Evolutionary conservation across 164 flowering plant species (phyloP).

Genomic region (Protea cynaroides): DNA sequence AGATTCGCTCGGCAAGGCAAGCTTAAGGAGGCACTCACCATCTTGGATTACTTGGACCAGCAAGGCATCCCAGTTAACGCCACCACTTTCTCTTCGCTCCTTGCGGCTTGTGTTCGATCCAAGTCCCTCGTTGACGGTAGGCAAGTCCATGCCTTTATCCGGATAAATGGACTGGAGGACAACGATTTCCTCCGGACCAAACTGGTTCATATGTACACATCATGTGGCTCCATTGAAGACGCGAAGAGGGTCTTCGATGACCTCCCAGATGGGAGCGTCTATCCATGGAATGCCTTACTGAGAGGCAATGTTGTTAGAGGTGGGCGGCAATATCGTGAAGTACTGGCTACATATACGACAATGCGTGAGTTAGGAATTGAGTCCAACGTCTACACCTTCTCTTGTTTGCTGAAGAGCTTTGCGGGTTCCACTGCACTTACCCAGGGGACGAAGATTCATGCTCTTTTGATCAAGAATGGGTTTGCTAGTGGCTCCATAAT

Average conservation of each 20-base stretch:
- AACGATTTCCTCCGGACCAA: conserved; percentile 64
- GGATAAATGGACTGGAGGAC: conserved; percentile 53
- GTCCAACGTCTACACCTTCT: conserved; percentile 62
- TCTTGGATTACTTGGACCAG: conserved; percentile 60
- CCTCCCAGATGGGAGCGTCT: conserved; percentile 35
- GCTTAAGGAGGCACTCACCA: conserved; percentile 60
- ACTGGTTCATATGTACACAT: conserved; percentile 64
- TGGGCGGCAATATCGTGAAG: conserved; percentile 27
- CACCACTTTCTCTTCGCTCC: conserved; percentile 66
- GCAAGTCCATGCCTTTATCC: conserved; percentile 45
- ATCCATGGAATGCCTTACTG: conserved; percentile 81
- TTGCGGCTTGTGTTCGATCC: conserved; percentile 48
- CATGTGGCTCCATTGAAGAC: conserved; percentile 66
- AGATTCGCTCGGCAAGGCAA: conserved; percentile 45
- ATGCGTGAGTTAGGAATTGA: conserved; percentile 67
- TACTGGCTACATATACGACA: conserved; percentile 31
- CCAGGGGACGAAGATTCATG: conserved; percentile 69
- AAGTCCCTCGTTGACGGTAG: conserved; percentile 41
- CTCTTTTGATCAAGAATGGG: conserved; percentile 67
- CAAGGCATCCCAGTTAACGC: conserved; percentile 65
- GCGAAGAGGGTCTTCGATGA: conserved; percentile 50
- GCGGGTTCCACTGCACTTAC: conserved; percentile 54
- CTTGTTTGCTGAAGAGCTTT: conserved; percentile 71
- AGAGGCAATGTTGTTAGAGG: conserved; percentile 72
- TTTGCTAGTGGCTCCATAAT: conserved; percentile 31